A percentile compares a stretch with the other conserved stretches of the same genome.
phyloP scores from a whole-genome alignment of 202 grass and related monocot species.

The Hordeum pubiflorum region DNA sequence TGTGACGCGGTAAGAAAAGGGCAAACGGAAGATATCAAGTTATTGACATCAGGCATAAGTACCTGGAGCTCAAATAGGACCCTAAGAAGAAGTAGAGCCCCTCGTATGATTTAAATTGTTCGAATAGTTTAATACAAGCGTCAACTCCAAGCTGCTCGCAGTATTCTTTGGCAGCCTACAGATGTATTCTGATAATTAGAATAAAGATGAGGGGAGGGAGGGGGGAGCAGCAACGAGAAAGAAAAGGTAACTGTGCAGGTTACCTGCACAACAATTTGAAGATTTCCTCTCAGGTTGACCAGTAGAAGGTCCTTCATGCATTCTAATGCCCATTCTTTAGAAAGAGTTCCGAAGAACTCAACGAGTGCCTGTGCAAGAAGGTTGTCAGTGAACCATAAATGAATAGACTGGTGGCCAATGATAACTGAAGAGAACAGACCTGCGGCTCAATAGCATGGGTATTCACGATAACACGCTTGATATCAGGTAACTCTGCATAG shows the following conservation, averaged over 20 bases:
- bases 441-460: conserved; percentile 90
- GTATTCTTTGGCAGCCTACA: conserved; percentile 88
- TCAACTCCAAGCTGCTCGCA: conserved; percentile 74
- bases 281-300: conserved; percentile 83
- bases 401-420: neutral
- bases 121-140: conserved; percentile 82
- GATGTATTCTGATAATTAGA: neutral
- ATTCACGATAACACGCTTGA: conserved; percentile 90
- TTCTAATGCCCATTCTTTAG: conserved; percentile 83
- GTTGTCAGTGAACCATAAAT: neutral
- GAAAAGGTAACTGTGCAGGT: neutral
- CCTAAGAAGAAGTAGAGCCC: conserved; percentile 93
- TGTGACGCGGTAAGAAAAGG: neutral
- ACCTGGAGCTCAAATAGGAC: conserved; percentile 89
- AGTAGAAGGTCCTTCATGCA: conserved; percentile 94
- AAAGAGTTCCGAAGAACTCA: conserved; percentile 90
- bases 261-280: conserved; percentile 95
- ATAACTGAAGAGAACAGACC: conserved; percentile 43
- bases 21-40: neutral
- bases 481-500: conserved; percentile 78
- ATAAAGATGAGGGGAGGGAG: neutral
- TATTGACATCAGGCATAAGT: conserved; percentile 18
- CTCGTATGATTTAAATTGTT: conserved; percentile 95
- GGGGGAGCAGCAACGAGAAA: neutral
- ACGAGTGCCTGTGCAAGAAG: conserved; percentile 59